A percentile compares a stretch with the other conserved stretches of the same genome.
Conservation (phyloP, 805 yeast genomes). For the Kodamaea leandrae region DNA sequence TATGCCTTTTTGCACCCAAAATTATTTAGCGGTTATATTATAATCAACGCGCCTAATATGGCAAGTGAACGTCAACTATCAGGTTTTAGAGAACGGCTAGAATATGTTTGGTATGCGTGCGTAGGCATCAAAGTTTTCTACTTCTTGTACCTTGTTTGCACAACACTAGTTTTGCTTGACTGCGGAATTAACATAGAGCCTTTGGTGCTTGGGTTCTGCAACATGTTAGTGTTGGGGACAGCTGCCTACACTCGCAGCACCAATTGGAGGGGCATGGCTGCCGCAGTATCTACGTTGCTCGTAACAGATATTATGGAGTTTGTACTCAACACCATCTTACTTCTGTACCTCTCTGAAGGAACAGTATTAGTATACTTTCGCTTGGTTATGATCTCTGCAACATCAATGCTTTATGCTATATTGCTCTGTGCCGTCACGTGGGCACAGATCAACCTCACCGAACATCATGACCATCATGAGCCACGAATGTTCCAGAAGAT, state of each 20-base stretch:
- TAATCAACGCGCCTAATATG: not conserved
- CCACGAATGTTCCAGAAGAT: no score
- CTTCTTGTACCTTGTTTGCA: not conserved
- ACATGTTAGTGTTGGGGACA: not conserved
- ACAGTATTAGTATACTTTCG: not conserved
- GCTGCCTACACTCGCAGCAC: not conserved
- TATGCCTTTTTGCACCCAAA: slow-evolving; percentile 1
- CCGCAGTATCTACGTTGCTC: not conserved
- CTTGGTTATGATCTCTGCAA: not conserved
- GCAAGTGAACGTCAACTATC: no score
- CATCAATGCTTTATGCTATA: not conserved
- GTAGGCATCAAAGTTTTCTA: not conserved
- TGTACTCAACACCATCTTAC: not conserved
- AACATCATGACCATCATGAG: no score
- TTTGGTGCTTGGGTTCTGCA: slow-evolving; percentile 1
- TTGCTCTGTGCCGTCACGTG: no score
- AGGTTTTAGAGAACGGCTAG: no score
- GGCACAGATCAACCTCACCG: no score
- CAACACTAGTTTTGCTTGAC: not conserved
- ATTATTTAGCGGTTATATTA: not conserved
- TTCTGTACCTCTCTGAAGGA: not conserved
- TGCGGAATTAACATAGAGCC: not conserved
- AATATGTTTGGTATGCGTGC: not conserved
- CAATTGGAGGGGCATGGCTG: no score
- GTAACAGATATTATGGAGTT: not conserved